phyloP scores from a whole-genome alignment of 768 basidiomycete genomes.

The Tylopilus balloui region DNA sequence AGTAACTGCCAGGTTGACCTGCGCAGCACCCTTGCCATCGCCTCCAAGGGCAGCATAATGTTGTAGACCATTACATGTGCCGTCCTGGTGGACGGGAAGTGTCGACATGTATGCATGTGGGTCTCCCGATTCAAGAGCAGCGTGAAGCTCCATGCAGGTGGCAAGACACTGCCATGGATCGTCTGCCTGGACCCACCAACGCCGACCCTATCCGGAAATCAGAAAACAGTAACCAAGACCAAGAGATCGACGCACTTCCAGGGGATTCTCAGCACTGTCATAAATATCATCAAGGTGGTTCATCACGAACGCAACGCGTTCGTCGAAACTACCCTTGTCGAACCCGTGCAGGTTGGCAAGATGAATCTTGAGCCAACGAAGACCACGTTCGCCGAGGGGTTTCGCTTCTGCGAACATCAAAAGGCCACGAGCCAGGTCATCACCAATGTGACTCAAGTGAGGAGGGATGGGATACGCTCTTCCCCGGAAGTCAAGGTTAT shows the following conservation, averaged over 20 bases:
- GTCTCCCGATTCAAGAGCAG: constrained; percentile 68
- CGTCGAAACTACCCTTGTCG: constrained; percentile 93
- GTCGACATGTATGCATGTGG: constrained; percentile 54
- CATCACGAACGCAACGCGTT: constrained; percentile 77
- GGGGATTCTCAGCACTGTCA: constrained; percentile 77
- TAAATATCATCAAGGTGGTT: constrained; percentile 71
- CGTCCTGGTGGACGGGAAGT: constrained; percentile 96
- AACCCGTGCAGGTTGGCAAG: constrained; percentile 88
- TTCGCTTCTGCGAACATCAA: constrained; percentile 77
- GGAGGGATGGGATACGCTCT: constrained; percentile 96
- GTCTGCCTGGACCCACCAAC: constrained; percentile 90
- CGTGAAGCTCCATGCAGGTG: constrained; percentile 82
- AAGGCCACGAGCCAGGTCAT: constrained; percentile 86
- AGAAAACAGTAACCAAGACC: not conserved
- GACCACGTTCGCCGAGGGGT: constrained; percentile 76
- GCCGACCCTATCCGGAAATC: constrained; percentile 45
- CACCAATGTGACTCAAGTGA: constrained; percentile 92
- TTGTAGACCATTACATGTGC: constrained; percentile 97
- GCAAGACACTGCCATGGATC: constrained; percentile 98
- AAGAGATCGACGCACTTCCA: constrained; percentile 49
- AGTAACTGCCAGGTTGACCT: constrained; percentile 85
- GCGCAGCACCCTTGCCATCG: constrained; percentile 79
- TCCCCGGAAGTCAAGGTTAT: constrained; percentile 97
- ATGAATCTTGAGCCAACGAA: constrained; percentile 96
- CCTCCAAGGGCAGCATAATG: constrained; percentile 98